A percentile compares a stretch with the other conserved stretches of the same genome.
Conservation (phyloP, 2,329 filamentous ascomycete genomes). For the Fusarium phyllophilum region DNA sequence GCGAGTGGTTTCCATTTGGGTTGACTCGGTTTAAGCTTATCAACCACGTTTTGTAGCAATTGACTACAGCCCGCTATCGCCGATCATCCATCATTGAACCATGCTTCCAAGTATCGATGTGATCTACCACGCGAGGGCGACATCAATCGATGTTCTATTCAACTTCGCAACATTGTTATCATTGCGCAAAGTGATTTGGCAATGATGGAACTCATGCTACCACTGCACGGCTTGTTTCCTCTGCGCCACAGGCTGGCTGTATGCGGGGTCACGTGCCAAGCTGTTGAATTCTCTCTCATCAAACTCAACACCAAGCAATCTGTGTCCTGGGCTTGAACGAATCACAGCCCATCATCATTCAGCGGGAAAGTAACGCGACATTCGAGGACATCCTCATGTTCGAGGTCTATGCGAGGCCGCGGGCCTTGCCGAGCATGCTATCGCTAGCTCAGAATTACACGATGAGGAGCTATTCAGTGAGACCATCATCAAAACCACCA, state of each 20-base stretch:
- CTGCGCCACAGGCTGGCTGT: not conserved
- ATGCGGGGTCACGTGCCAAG: constrained; percentile 12
- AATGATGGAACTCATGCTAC: not conserved
- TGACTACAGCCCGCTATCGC: not conserved
- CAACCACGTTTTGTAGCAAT: not conserved
- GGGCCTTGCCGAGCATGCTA: not conserved
- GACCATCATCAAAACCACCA: not conserved
- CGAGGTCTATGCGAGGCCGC: not conserved
- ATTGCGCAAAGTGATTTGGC: not conserved
- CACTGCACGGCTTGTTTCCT: not conserved
- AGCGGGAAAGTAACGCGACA: not conserved
- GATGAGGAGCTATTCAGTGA: not conserved
- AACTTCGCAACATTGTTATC: not conserved
- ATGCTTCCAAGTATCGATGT: not conserved
- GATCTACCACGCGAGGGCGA: not conserved
- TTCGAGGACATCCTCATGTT: not conserved
- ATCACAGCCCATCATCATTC: not conserved
- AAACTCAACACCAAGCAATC: not conserved
- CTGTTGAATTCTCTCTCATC: not conserved
- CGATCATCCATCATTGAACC: not conserved
- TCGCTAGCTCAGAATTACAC: too few species aligned
- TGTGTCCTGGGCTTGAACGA: not conserved
- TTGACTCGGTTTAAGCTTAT: constrained; percentile 22
- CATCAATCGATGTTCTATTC: not conserved
- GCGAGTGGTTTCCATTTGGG: not conserved